Base-by-base conservation (phyloP, 2,329 filamentous ascomycete genomes). In the Lachnellula cervina region DNA sequence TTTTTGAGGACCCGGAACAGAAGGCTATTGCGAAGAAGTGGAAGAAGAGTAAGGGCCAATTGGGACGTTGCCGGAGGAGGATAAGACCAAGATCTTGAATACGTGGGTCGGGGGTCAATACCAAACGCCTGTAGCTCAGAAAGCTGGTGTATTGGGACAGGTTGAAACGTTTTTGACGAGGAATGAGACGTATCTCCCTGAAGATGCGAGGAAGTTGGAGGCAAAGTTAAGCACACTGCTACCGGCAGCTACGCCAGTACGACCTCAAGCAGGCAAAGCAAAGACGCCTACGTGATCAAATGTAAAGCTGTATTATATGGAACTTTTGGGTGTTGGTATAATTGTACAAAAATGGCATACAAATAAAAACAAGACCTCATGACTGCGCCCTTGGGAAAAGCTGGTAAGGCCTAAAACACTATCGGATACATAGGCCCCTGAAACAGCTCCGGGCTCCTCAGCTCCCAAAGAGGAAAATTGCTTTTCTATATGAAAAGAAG, bases 161-260 rank as follows among this genome's bases (percentile, higher is more conserved):
- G 60, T 68, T 28, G 61, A 60, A n/a, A 59, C 51, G 7, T 59
- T 65, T 35, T 56, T 62, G 14, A 62, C 56, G 28, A 61, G 61
- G 54, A 71, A 71, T 38, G 65, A 66, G 62, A 69, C 69, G 17
- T 70, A 67, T 57, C 55, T 70, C 28, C 57, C 65, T 35, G 59
- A 54, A 23, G 62, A 70, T 56, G 52, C 56, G 28, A 62, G 57
- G 49, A 61, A 60, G 23, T 58, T 71, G 40, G 60, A 65, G 48
- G 63, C 59, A 34, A 70, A 68, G 60, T 25, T 71, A 42, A 52
- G 48, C 28, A 51, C 60, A 35, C 46, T 69, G 37, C 49, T 70
- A 28, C 66, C 68, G 44, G 37, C 47, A 25, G 13, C 17, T 17
- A 52, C 51, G 43, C 42, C 51, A 28, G 32, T 45, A 48, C 38